Evolutionary conservation across 441 rosid species (phyloP), one percentile per base, ranked within the genome.

Genomic region (Adansonia grandidieri): DNA sequence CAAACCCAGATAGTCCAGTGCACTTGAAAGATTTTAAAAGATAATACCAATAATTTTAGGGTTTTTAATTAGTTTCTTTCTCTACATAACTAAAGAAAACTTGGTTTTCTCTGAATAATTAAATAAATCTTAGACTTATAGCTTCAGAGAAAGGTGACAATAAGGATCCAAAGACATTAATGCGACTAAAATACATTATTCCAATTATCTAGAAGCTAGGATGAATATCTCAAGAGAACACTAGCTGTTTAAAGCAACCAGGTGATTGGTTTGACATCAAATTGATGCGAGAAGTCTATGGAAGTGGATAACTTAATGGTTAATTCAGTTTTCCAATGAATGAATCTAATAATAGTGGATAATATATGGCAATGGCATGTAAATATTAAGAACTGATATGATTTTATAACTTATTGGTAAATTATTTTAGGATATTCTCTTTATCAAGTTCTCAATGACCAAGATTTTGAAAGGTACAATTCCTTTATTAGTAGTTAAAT

Each of bases 1-100:
- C 56, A 68, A 68, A 64, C 69, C 69, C 69, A 64, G 22, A 64
- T 64, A 40, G 69, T 64, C 42, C 6, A 64, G 48, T 15, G 48
- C 69, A 40, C 69, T 45, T 15, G 69, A 40, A 63, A 63, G 45
- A 32, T 64, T 58, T 37, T 64, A 40, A n/a, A 64, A 37, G 10
- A 64, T 40, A 64, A 10, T n/a, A 64, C 6, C n/a, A 64, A 37
- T 37, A n/a, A 40, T 64, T 64, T 37, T n/a, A 40, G 22, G 69
- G 47, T 64, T 64, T 48, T 42, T 37, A 40, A 64, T 37, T 64
- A 10, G 37, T 19, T 44, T 20, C 32, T 19, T 67, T 45, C 51
- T 45, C 72, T 19, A 11, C 37, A 67, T 5, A 19, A 67, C 5
- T 20, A 9, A 45, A 9, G 8, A 67, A 5, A 6, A 20, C 51